Evolutionary conservation across 2,329 filamentous ascomycete species (phyloP).

Genomic region (Ophiostoma sp.): DNA sequence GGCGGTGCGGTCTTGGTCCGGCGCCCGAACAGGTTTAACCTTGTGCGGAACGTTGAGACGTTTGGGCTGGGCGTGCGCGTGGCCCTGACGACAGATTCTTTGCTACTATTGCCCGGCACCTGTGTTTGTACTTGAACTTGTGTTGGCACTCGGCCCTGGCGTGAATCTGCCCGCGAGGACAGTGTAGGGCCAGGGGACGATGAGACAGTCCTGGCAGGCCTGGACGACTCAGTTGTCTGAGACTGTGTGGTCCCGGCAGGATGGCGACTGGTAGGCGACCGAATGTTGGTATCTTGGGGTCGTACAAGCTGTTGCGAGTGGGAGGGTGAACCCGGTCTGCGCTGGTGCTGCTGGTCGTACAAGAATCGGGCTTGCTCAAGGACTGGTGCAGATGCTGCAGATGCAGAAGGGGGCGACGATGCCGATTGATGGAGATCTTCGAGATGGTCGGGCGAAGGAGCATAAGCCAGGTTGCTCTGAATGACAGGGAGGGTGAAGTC

Average conservation of each 20-base stretch:
- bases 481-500: slow-evolving; percentile 56
- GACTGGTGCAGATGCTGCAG: background rate
- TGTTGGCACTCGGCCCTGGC: background rate
- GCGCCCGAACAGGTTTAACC: slow-evolving; percentile 77
- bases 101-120: background rate
- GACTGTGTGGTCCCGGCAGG: background rate
- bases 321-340: slow-evolving; percentile 40
- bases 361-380: slow-evolving; percentile 31
- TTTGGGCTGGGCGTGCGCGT: slow-evolving; percentile 57
- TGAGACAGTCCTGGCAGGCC: slow-evolving; percentile 5
- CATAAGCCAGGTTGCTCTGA: slow-evolving; percentile 60
- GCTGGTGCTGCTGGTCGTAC: slow-evolving; percentile 8
- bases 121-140: background rate
- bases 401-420: slow-evolving; percentile 20
- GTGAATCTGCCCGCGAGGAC: slow-evolving; percentile 3
- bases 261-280: slow-evolving; percentile 13
- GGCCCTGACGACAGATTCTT: slow-evolving; percentile 16
- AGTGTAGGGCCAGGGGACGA: slow-evolving; percentile 23
- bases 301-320: slow-evolving; percentile 36
- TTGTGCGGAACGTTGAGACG: slow-evolving; percentile 57
- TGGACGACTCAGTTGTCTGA: background rate
- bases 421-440: slow-evolving; percentile 38
- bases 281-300: slow-evolving; percentile 29
- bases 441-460: slow-evolving; percentile 52
- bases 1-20: slow-evolving; percentile 65